Conservation (phyloP, 106 monocot species). For the Agapanthus africanus region DNA sequence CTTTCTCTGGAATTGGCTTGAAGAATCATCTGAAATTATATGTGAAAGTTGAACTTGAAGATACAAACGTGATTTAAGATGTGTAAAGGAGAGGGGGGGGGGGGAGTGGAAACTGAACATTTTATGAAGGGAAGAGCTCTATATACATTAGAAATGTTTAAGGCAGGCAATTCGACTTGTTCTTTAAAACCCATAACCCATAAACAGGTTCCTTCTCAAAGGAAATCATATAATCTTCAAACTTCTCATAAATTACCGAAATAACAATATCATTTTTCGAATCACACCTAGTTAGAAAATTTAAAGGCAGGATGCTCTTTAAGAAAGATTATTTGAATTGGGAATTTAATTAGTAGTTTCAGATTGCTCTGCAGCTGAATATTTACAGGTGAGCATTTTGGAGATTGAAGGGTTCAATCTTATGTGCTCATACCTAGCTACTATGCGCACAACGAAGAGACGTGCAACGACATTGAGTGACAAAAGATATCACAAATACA, state of each 20-base stretch:
- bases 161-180: neutral
- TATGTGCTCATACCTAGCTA: neutral
- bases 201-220: neutral
- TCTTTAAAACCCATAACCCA: neutral
- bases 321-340: too few relatives aligned
- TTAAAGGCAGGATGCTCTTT: neutral
- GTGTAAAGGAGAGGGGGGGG: too few relatives aligned
- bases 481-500: neutral
- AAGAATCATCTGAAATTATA: slow-evolving; percentile 54
- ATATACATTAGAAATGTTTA: neutral
- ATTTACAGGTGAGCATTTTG: neutral
- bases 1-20: slow-evolving; percentile 55
- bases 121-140: neutral
- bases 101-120: neutral
- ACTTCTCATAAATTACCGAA: neutral
- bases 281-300: neutral
- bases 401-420: neutral
- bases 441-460: neutral
- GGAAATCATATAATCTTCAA: neutral
- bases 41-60: neutral
- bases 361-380: neutral
- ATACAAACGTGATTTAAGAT: neutral
- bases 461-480: neutral
- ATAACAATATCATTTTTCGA: neutral
- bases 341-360: too few relatives aligned